phyloP scores from a whole-genome alignment of 1,139 yeast species.

The Lodderomyces metapsilosis region DNA sequence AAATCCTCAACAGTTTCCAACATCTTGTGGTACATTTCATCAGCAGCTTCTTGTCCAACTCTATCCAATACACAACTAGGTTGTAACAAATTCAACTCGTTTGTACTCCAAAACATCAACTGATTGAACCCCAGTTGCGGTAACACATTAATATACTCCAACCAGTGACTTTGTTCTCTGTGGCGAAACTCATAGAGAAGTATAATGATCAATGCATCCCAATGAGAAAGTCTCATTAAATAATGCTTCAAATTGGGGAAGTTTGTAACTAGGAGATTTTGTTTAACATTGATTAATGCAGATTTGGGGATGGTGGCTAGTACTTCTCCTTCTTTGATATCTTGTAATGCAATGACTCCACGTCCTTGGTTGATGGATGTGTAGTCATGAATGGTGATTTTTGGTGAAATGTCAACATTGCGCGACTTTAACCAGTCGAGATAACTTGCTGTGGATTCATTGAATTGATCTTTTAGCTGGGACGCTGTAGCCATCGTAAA shows the following conservation, averaged over 20 bases:
- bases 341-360: slow-evolving; percentile 65
- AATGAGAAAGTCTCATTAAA: slow-evolving; percentile 52
- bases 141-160: slow-evolving; percentile 64
- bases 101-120: slow-evolving; percentile 75
- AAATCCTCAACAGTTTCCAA: slow-evolving; percentile 23
- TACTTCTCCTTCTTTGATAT: slow-evolving; percentile 56
- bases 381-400: slow-evolving; percentile 59
- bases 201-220: slow-evolving; percentile 75
- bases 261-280: slow-evolving; percentile 45
- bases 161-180: slow-evolving; percentile 57
- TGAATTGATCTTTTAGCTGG: slow-evolving; percentile 6
- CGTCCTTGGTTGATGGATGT: slow-evolving; percentile 67
- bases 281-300: slow-evolving; percentile 56
- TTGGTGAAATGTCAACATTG: slow-evolving; percentile 51
- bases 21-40: slow-evolving; percentile 49
- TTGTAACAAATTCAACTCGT: slow-evolving; percentile 47
- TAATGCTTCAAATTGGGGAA: slow-evolving; percentile 30
- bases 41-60: slow-evolving; percentile 70
- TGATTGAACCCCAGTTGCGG: slow-evolving; percentile 61
- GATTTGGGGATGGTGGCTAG: slow-evolving; percentile 69
- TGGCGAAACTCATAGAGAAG: slow-evolving; percentile 56
- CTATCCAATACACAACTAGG: slow-evolving; percentile 74
- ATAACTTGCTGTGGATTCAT: slow-evolving; percentile 38
- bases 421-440: slow-evolving; percentile 50
- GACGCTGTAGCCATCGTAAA: not conserved